Conservation (phyloP, 2,329 filamentous ascomycete genomes). For the Stenocarpella maydis region DNA sequence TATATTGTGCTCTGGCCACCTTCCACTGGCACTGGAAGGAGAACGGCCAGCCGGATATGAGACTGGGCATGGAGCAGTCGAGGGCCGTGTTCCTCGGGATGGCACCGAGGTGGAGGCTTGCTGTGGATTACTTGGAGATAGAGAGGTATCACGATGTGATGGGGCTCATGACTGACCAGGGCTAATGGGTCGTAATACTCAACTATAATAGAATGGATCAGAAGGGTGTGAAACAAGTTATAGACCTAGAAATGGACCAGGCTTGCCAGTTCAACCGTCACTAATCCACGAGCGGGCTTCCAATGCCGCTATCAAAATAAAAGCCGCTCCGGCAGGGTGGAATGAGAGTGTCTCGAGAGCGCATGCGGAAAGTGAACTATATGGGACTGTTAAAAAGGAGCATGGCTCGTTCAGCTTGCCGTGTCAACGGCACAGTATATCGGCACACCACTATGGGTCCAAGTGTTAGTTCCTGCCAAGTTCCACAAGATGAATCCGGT, state of each 20-base stretch:
- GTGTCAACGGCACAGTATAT: too few species aligned
- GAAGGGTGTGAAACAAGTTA: neutral
- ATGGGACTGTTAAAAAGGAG: too few species aligned
- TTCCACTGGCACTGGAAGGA: constrained; percentile 50
- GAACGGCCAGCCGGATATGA: constrained; percentile 44
- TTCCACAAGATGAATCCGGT: neutral
- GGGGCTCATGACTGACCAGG: constrained; percentile 32
- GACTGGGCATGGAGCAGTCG: constrained; percentile 43
- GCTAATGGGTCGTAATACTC: neutral
- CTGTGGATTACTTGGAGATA: constrained; percentile 47
- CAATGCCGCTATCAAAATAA: neutral
- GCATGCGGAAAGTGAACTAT: too few species aligned
- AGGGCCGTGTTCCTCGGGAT: constrained; percentile 43
- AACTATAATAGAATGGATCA: neutral
- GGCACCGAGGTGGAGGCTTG: constrained; percentile 46
- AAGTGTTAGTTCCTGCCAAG: neutral
- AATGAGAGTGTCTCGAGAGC: too few species aligned
- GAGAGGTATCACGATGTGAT: constrained; percentile 48
- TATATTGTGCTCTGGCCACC: constrained; percentile 49
- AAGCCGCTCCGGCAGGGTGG: neutral
- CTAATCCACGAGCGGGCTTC: neutral
- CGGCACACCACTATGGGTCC: neutral
- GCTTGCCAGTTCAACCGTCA: neutral
- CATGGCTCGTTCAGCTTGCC: too few species aligned
- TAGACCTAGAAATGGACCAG: too few species aligned